A percentile compares a stretch with the other conserved stretches of the same genome.
Conservation (phyloP, 352 stramenopile species). For the Peronosclerospora sorghi region DNA sequence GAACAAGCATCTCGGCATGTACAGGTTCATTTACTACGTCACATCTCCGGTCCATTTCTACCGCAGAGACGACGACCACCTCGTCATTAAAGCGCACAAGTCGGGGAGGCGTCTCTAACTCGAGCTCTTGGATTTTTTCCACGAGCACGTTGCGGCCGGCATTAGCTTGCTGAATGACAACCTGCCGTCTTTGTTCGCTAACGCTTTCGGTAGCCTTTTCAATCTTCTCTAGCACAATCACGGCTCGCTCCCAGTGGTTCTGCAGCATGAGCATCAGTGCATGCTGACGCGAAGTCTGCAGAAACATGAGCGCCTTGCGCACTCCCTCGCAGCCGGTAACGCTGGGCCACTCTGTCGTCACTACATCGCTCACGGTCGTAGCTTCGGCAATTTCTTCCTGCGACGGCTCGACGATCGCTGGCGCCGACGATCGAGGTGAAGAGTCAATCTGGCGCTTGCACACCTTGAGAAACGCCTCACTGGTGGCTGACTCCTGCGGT, state of each 20-base stretch:
- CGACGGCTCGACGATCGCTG: slow-evolving; percentile 2
- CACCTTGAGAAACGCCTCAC: slow-evolving; percentile 42
- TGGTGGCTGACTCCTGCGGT: slow-evolving; percentile 17
- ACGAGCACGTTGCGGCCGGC: slow-evolving; percentile 19
- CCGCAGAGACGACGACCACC: slow-evolving; percentile 32
- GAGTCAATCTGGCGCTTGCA: slow-evolving; percentile 40
- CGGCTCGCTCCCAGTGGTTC: slow-evolving; percentile 69
- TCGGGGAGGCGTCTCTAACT: slow-evolving; percentile 11
- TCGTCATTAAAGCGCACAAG: slow-evolving; percentile 51
- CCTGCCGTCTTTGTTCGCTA: slow-evolving; percentile 42
- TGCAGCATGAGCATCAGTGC: slow-evolving; percentile 64
- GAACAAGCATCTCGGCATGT: slow-evolving; percentile 69
- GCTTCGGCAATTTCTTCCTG: slow-evolving; percentile 7
- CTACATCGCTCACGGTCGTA: not conserved
- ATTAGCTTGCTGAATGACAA: slow-evolving; percentile 58
- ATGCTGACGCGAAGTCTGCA: slow-evolving; percentile 59
- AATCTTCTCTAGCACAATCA: slow-evolving; percentile 65
- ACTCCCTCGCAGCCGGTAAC: slow-evolving; percentile 48
- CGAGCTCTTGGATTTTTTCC: slow-evolving; percentile 25
- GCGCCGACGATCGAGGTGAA: slow-evolving; percentile 31
- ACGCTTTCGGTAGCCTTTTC: slow-evolving; percentile 65
- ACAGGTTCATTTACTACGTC: slow-evolving; percentile 34
- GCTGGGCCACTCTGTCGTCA: slow-evolving; percentile 22
- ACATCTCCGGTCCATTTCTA: slow-evolving; percentile 58
- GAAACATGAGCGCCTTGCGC: slow-evolving; percentile 50